These are phyloP conservation scores for Asterochloris erici DNA, from an alignment of 139 green algal genomes.

Conservation along the genomic window DNA sequence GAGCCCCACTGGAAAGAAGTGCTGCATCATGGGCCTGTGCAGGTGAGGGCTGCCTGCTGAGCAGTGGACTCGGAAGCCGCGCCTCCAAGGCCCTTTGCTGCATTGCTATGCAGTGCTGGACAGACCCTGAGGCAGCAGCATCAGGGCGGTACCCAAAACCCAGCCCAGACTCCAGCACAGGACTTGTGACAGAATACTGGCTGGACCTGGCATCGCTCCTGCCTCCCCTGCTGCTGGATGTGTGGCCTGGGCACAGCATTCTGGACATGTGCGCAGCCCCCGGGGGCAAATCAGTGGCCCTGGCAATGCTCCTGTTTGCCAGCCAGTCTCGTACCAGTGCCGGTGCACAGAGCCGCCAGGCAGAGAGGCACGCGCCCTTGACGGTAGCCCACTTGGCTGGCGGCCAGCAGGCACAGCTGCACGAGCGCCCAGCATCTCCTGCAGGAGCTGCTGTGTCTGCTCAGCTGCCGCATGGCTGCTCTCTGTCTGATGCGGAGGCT, in stretches of 20 bases:
- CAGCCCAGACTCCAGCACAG: background rate
- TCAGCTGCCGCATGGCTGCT: background rate
- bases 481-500: no score
- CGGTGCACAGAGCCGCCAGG: background rate
- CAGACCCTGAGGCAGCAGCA: no score
- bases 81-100: no score
- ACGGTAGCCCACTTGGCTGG: background rate
- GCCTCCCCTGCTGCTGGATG: constrained; percentile 47
- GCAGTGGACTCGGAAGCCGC: no score
- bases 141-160: constrained; percentile 8
- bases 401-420: background rate
- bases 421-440: background rate
- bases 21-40: no score
- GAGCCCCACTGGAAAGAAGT: no score
- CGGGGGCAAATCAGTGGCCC: constrained; percentile 52
- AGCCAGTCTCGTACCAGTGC: background rate
- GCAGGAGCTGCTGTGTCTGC: background rate
- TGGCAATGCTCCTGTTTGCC: constrained; percentile 42
- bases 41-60: no score
- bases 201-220: constrained; percentile 57
- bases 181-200: constrained; percentile 50
- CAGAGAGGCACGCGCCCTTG: background rate
- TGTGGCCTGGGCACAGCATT: constrained; percentile 28
- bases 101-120: no score
- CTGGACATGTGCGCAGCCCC: constrained; percentile 69